Evolutionary conservation across 2,329 filamentous ascomycete genomes (phyloP), one percentile per base, ranked within the genome.

Genomic region (Aspergillus aculeatus): DNA sequence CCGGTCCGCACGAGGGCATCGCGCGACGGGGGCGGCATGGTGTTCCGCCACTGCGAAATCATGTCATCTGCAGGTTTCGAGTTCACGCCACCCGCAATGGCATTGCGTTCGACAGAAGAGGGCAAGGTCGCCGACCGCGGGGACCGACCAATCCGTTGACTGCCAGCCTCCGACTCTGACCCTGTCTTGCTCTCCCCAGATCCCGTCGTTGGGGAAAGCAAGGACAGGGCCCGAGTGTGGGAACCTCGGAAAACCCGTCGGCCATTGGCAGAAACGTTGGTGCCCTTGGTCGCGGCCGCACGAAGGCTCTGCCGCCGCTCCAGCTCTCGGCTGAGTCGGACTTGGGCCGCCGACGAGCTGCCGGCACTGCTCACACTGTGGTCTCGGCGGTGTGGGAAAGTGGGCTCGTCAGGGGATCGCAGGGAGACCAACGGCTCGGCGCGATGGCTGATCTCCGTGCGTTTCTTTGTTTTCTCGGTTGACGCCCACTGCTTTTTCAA

Each of bases 401-500:
- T 19, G 2, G 58, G 31, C 24, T 55, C 56, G 23, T 69, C 73
- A 21, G 72, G 68, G 16, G 64, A 84, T 75, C 66, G 82, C 56
- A 88, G 66, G 11, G 84, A 78, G 61, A 86, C 83, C 67, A 89
- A 73, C 6, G 82, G 84, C 60, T 90, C 88, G 16, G 79, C 75
- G 59, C 83, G 83, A 58, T 82, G 80, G 64, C 82, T 84, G 54
- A 85, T 82, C 61, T 92, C 86, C 3, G 86, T 86, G 60, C 86
- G 84, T 77, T 94, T 94, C 77, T 87, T 91, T 60, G 86, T 84
- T 50, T 86, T 87, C 72, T 97, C 92, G 62, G 92, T 87, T 14
- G 82, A 78, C 1, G 90, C 85, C 89, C 91, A 98, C 75, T 92
- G 89, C 69, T 85, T 89, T 81, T 97, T 98, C 62, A 99, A 81